Evolutionary conservation across 164 flowering plant genomes (phyloP).

Genomic region (Tetrastigma voinierianum): DNA sequence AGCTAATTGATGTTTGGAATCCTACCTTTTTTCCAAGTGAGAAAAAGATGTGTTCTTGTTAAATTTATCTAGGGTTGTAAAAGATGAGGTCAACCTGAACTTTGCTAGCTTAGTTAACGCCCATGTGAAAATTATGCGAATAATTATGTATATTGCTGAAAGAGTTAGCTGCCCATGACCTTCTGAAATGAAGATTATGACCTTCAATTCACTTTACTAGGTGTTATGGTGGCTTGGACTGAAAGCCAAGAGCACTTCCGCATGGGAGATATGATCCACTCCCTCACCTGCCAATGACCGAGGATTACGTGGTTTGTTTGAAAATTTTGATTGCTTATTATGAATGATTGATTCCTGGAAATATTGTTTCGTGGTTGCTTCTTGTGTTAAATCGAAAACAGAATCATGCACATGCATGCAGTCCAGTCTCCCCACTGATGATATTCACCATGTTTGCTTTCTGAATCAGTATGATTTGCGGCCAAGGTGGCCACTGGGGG

Average conservation of each 20-base stretch:
- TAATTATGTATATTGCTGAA: background rate
- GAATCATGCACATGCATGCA: too few relatives aligned
- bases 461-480: constrained; percentile 72
- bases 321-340: background rate
- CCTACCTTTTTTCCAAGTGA: too few relatives aligned
- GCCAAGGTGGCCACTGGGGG: constrained; percentile 97
- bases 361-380: background rate
- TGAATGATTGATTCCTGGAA: background rate
- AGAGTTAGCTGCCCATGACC: background rate
- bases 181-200: background rate
- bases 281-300: constrained; percentile 86
- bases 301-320: constrained; percentile 63
- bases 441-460: constrained; percentile 6
- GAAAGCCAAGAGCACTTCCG: constrained; percentile 91
- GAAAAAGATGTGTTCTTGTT: background rate
- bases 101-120: too few relatives aligned
- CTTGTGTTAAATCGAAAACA: too few relatives aligned
- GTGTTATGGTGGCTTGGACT: constrained; percentile 98
- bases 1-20: too few relatives aligned
- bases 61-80: background rate
- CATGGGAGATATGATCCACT: constrained; percentile 82
- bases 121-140: too few relatives aligned
- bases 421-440: background rate
- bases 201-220: constrained; percentile 30
- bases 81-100: too few relatives aligned